Percentiles rank a stretch among this genome's conserved stretches.
These are phyloP conservation scores for Trichoderma harzianum DNA, from an alignment of 2,329 filamentous ascomycete species.

Conservation along the genomic window DNA sequence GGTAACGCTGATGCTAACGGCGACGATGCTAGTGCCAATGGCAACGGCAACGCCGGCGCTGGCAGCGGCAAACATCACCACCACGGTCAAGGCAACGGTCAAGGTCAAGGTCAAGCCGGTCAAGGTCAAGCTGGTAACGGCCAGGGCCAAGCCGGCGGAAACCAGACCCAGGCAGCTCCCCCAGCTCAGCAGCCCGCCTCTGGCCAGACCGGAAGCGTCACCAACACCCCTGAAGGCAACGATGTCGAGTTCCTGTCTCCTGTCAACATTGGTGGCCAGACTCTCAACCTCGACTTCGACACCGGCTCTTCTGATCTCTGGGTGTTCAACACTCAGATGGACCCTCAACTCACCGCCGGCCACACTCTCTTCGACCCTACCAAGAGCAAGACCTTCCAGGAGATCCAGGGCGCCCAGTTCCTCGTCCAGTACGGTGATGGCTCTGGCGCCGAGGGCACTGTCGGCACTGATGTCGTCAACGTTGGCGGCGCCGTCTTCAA, in stretches of 20 bases:
- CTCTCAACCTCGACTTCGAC: slow-evolving; percentile 68
- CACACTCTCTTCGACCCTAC: slow-evolving; percentile 45
- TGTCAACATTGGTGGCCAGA: slow-evolving; percentile 67
- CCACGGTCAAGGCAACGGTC: not conserved
- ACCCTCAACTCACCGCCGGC: slow-evolving; percentile 39
- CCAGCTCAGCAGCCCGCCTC: not conserved
- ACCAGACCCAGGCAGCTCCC: not conserved
- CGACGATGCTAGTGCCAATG: slow-evolving; percentile 1
- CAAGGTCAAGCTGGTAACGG: not conserved
- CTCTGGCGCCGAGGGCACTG: slow-evolving; percentile 59
- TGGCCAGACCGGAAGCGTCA: slow-evolving; percentile 50
- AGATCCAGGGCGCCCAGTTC: slow-evolving; percentile 49
- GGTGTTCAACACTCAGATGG: slow-evolving; percentile 64
- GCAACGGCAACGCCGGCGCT: not conserved
- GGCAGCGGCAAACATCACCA: not conserved
- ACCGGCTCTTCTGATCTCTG: slow-evolving; percentile 74
- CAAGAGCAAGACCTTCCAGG: slow-evolving; percentile 34
- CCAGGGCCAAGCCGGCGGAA: slow-evolving; percentile 1
- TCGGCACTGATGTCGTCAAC: slow-evolving; percentile 64
- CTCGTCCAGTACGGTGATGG: slow-evolving; percentile 67
- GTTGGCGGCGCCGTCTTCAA: slow-evolving; percentile 62
- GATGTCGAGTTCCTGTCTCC: slow-evolving; percentile 67
- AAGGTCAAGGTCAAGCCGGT: not conserved
- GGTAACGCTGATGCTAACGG: slow-evolving; percentile 1
- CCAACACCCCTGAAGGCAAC: slow-evolving; percentile 58